Conservation (phyloP, 2,329 filamentous ascomycete genomes). For the Cryphonectria japonica region DNA sequence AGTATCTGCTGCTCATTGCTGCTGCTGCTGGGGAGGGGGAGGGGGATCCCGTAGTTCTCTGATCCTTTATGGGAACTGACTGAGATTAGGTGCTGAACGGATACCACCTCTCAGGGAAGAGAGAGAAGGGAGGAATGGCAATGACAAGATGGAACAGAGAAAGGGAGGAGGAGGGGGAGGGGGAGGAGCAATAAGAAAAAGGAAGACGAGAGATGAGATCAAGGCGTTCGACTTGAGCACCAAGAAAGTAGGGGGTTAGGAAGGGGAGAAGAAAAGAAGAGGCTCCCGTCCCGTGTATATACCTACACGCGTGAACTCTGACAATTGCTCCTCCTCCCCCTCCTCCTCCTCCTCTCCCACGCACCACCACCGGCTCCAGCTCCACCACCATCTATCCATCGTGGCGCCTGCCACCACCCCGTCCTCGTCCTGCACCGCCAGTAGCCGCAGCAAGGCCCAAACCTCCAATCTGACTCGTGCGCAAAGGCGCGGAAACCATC, state of each 20-base stretch:
- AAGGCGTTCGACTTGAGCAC: background rate
- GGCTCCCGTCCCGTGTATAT: background rate
- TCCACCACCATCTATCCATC: background rate
- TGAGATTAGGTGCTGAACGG: no score
- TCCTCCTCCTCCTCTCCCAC: background rate
- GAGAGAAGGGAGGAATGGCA: constrained; percentile 9
- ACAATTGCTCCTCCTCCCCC: background rate
- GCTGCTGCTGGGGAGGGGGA: no score
- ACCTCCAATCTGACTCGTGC: background rate
- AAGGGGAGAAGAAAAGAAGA: background rate
- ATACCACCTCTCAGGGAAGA: no score
- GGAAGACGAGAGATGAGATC: background rate
- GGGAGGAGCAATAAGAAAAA: background rate
- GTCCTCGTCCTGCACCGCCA: background rate
- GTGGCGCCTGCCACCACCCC: background rate
- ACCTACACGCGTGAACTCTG: background rate
- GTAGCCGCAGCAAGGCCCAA: background rate
- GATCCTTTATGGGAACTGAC: background rate
- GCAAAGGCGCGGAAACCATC: background rate
- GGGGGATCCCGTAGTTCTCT: no score
- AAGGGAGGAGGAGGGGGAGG: background rate
- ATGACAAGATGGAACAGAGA: background rate
- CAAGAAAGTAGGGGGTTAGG: background rate
- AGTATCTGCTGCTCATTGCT: constrained; percentile 33
- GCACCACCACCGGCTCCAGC: background rate